phyloP scores from a whole-genome alignment of 495 filamentous ascomycete genomes.

The Hypomontagnella monticulosa region DNA sequence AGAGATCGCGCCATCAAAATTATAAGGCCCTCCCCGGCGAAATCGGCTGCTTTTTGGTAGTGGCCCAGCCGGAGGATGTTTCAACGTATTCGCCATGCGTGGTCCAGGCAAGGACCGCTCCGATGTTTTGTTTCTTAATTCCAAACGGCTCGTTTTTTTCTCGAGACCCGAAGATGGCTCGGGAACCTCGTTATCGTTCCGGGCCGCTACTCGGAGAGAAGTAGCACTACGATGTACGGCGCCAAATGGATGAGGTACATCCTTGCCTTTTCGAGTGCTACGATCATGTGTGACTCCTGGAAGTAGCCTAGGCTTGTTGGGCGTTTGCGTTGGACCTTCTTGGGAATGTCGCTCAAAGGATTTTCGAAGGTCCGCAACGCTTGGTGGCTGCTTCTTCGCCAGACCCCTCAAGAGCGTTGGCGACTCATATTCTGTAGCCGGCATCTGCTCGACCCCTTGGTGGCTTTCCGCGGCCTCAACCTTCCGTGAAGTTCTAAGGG shows the following conservation, averaged over 20 bases:
- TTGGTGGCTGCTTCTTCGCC: conserved; percentile 39
- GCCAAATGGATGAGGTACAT: not conserved
- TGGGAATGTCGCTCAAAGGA: conserved; percentile 45
- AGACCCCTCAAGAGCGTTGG: conserved; percentile 1
- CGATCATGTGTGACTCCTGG: not conserved
- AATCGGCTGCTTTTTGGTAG: conserved; percentile 16
- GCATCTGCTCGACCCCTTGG: not conserved
- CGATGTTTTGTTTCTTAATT: not conserved
- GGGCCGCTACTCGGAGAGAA: not conserved
- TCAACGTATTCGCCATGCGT: not conserved
- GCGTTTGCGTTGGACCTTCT: not conserved
- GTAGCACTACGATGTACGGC: conserved; percentile 6
- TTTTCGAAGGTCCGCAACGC: conserved; percentile 50
- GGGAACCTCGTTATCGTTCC: not conserved
- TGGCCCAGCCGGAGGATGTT: not conserved
- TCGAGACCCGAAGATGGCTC: not conserved
- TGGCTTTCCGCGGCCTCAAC: not conserved
- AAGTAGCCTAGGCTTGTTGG: conserved; percentile 2
- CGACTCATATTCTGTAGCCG: not conserved
- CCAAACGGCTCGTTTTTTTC: not conserved
- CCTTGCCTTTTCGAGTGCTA: conserved; percentile 4
- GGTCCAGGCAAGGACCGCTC: not conserved
- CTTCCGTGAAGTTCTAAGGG: conserved; percentile 12
- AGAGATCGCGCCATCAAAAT: conserved; percentile 21
- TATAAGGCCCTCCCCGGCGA: conserved; percentile 3